Evolutionary conservation across 371 early-diverging fungal genomes (phyloP).

Genomic region (Mortierella polycephala): DNA sequence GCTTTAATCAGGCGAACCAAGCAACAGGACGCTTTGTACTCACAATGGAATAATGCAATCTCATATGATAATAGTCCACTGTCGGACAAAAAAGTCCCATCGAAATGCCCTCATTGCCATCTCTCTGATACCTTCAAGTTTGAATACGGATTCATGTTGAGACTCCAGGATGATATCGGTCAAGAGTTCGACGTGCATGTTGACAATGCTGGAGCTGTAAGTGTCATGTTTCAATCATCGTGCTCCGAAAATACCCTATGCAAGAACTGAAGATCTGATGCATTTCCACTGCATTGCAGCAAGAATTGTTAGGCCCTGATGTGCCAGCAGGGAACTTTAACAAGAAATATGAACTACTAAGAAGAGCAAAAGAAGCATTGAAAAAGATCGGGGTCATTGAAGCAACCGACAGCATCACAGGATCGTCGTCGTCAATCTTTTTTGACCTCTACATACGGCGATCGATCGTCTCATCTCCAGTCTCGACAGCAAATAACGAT

Average conservation of each 20-base stretch:
- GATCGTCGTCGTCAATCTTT: background rate
- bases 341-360: background rate
- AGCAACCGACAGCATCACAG: background rate
- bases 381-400: constrained; percentile 12
- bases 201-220: constrained; percentile 25
- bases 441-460: constrained; percentile 24
- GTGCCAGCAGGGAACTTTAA: constrained; percentile 8
- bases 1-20: too few species aligned
- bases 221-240: background rate
- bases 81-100: background rate
- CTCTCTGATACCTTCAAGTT: background rate
- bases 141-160: constrained; percentile 18
- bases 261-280: background rate
- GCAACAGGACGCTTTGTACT: too few species aligned
- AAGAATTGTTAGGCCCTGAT: constrained; percentile 5
- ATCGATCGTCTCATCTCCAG: background rate
- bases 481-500: background rate
- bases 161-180: constrained; percentile 18
- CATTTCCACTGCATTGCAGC: background rate
- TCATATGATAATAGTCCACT: background rate
- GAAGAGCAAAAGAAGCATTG: constrained; percentile 7
- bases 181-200: constrained; percentile 18
- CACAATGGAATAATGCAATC: too few species aligned
- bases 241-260: background rate
- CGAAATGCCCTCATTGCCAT: constrained; percentile 15